A percentile compares a stretch with the other conserved stretches of the same genome.
Evolutionary conservation across 352 stramenopile genomes (phyloP).

Genomic region (Pythium periplocum): DNA sequence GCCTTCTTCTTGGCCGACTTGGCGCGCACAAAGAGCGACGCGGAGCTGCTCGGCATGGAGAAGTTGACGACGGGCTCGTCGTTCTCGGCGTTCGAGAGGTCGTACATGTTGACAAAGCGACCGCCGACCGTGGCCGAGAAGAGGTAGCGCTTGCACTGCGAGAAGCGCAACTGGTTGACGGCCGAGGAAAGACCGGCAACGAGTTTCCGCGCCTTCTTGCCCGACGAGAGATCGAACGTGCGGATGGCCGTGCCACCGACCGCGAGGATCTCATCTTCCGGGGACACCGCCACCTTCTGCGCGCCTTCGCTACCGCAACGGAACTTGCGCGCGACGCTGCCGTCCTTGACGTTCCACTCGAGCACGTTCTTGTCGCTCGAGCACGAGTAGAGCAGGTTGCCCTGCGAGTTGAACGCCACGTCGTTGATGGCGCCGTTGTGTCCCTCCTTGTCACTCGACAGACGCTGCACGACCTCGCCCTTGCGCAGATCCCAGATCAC

Average conservation of each 20-base stretch:
- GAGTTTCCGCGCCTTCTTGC: slow-evolving; percentile 77
- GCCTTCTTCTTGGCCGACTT: slow-evolving; percentile 56
- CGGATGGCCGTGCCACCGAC: slow-evolving; percentile 59
- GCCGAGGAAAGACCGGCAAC: slow-evolving; percentile 65
- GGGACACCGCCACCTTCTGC: slow-evolving; percentile 58
- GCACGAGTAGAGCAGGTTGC: slow-evolving; percentile 60
- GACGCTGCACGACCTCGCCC: slow-evolving; percentile 54
- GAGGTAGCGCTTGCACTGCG: slow-evolving; percentile 54
- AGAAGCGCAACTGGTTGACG: slow-evolving; percentile 70
- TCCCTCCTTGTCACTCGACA: slow-evolving; percentile 42
- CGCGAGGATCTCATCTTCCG: slow-evolving; percentile 56
- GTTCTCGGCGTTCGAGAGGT: slow-evolving; percentile 46
- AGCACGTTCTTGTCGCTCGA: slow-evolving; percentile 72
- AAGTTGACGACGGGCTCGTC: slow-evolving; percentile 75
- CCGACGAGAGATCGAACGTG: slow-evolving; percentile 69
- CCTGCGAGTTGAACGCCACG: slow-evolving; percentile 68
- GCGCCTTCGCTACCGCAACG: slow-evolving; percentile 45
- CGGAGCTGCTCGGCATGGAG: slow-evolving; percentile 55
- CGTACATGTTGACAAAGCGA: slow-evolving; percentile 84
- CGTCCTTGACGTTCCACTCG: slow-evolving; percentile 67
- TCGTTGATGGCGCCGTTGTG: slow-evolving; percentile 45
- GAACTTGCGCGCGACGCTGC: slow-evolving; percentile 57
- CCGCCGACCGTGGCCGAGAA: slow-evolving; percentile 64
- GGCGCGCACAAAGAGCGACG: slow-evolving; percentile 38
- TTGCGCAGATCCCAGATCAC: slow-evolving; percentile 73